phyloP scores from a whole-genome alignment of 176 grass and related monocot species.

The Aegilops tauschii region DNA sequence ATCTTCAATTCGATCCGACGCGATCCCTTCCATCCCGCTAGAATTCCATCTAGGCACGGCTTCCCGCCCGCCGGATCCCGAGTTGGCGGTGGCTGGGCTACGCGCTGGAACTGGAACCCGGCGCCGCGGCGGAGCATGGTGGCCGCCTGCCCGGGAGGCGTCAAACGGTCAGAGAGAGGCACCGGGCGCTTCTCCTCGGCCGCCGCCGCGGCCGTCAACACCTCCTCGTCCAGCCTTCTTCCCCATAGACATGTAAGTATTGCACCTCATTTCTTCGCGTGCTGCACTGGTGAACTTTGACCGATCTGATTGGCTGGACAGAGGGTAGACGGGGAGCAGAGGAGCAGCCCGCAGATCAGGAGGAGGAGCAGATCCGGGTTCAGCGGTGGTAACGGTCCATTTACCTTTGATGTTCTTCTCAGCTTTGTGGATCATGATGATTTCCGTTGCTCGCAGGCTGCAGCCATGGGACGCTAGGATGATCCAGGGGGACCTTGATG shows the following conservation, averaged over 20 bases:
- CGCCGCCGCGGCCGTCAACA: neutral
- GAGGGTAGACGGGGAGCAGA: too few relatives aligned
- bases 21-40: neutral
- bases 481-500: too few relatives aligned
- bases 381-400: too few relatives aligned
- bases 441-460: too few relatives aligned
- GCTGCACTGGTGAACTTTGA: neutral
- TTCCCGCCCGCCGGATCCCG: too few relatives aligned
- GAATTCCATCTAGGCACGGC: neutral
- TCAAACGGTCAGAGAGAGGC: neutral
- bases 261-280: neutral
- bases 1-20: neutral
- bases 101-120: too few relatives aligned
- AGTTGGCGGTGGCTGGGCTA: too few relatives aligned
- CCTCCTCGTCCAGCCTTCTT: neutral
- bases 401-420: too few relatives aligned
- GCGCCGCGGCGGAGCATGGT: neutral
- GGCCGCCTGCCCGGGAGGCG: neutral
- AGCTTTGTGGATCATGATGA: too few relatives aligned
- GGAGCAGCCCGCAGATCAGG: too few relatives aligned
- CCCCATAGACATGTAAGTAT: neutral
- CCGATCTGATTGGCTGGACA: neutral
- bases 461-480: too few relatives aligned
- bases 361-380: too few relatives aligned
- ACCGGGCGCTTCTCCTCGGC: neutral